Base-by-base conservation (phyloP, 2,329 filamentous ascomycete genomes). In the Phaeoacremonium minimum region DNA sequence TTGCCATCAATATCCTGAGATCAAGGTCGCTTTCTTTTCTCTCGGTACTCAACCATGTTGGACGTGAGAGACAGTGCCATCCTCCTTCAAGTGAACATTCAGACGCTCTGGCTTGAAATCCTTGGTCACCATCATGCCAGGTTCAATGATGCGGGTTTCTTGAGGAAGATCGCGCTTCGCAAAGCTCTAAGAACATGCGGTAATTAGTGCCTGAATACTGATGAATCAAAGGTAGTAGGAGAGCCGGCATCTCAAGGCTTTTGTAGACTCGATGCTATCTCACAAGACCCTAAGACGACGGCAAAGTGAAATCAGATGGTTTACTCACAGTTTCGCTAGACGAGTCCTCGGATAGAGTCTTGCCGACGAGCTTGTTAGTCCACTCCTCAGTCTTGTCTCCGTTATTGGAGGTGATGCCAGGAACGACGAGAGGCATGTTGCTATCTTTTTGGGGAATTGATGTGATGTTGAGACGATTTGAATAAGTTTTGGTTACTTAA, bases 361-460 rank as follows among this genome's bases (percentile, higher is more conserved):
- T 83, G 52, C 79, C 79, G 31, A 77, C 69, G 5, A 83, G 64
- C 66, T 80, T 80, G 58, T 69, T 71, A 46, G 61, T 63, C 79
- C 79, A 83, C 49, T 77, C 66, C 41, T 77, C 64, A 22, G 69
- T 75, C 58, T 68, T 66, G 48, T 56, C 59, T 44, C 55, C 55
- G 43, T 60, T 62, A 43, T 60, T 49, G 34, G 49, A 65, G 44
- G 66, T 78, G 48, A 80, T 61, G 52, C 73, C 75, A 37, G 77
- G 77, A 14, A 80, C 69, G 49, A 83, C 68, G 60, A 83, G 77
- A 74, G 79, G 79, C 79, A 83, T 75, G 6, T 56, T 80, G 63
- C n/a, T 35, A 32, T 18, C 28, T 22, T 5, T 32, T 36, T 18
- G 19, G 30, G 15, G 20, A 15, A 5, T 22, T 30, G 40, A 18